phyloP scores from a whole-genome alignment of 2,329 filamentous ascomycete genomes.

The Cryphonectria japonica region DNA sequence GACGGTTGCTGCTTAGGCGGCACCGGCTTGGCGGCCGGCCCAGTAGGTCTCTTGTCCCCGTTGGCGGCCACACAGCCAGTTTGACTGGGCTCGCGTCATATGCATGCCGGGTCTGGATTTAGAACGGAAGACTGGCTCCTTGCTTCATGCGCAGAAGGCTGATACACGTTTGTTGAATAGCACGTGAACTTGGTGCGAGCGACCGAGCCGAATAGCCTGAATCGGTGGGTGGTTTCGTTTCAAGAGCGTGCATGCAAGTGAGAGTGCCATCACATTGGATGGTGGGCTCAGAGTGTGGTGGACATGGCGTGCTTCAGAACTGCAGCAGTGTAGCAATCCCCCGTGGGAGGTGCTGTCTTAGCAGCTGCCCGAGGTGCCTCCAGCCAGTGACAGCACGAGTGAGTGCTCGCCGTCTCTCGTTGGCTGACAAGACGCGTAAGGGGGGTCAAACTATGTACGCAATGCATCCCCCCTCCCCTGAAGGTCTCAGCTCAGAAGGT shows the following conservation, averaged over 20 bases:
- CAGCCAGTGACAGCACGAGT: slow-evolving; percentile 16
- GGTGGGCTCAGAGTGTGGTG: neutral
- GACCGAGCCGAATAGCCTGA: neutral
- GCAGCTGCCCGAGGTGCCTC: slow-evolving; percentile 23
- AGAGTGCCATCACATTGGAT: neutral
- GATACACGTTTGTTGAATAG: neutral
- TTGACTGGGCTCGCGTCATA: slow-evolving; percentile 21
- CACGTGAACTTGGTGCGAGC: neutral
- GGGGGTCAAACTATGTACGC: slow-evolving; percentile 16
- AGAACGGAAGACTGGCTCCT: slow-evolving; percentile 12
- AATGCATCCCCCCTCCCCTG: slow-evolving; percentile 7
- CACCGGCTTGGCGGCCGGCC: neutral
- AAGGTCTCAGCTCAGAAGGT: slow-evolving; percentile 17
- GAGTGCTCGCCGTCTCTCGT: neutral
- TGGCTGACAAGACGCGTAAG: neutral
- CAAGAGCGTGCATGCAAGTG: neutral
- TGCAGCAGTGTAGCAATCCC: slow-evolving; percentile 5
- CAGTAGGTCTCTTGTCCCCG: neutral
- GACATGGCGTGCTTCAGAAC: slow-evolving; percentile 11
- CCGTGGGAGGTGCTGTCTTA: slow-evolving; percentile 10
- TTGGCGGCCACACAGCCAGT: neutral
- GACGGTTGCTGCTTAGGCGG: neutral
- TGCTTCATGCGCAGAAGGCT: slow-evolving; percentile 2
- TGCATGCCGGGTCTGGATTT: slow-evolving; percentile 19
- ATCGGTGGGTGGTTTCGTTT: neutral